phyloP scores from a whole-genome alignment of 306 rosid genomes.

The Corylus americana region DNA sequence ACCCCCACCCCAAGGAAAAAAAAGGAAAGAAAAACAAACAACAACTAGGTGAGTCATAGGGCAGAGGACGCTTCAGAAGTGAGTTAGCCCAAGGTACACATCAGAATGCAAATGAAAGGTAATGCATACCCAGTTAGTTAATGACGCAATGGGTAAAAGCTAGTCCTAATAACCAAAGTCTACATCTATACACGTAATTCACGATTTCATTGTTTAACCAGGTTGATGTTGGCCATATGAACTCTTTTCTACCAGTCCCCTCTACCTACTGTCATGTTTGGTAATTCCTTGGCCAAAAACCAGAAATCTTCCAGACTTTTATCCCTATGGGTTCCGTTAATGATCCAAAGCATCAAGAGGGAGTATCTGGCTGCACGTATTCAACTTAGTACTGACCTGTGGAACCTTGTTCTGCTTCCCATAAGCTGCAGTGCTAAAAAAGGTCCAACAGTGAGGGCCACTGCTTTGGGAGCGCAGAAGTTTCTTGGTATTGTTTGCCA shows the following conservation, averaged over 20 bases:
- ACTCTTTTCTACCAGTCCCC: not conserved
- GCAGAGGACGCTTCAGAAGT: not conserved
- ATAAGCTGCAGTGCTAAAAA: constrained; percentile 79
- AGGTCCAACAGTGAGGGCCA: constrained; percentile 92
- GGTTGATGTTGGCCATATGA: not conserved
- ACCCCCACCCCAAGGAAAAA: not conserved
- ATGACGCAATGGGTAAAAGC: not conserved
- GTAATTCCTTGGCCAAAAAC: not conserved
- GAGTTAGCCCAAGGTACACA: not conserved
- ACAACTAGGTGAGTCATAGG: not conserved
- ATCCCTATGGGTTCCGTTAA: not conserved
- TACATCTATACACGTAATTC: not conserved
- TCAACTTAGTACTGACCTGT: constrained; percentile 52
- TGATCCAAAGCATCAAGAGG: not conserved
- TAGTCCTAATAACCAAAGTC: not conserved
- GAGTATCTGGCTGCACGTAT: not conserved
- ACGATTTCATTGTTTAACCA: not conserved
- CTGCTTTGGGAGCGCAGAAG: constrained; percentile 44
- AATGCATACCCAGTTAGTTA: not conserved
- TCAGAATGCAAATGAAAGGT: not conserved
- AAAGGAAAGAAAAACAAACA: not conserved
- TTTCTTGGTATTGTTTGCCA: constrained; percentile 85
- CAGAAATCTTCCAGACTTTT: not conserved
- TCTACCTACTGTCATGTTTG: not conserved
- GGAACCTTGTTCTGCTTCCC: constrained; percentile 91